Conservation (phyloP, 1,139 yeast genomes). For the Hyphopichia burtonii region DNA sequence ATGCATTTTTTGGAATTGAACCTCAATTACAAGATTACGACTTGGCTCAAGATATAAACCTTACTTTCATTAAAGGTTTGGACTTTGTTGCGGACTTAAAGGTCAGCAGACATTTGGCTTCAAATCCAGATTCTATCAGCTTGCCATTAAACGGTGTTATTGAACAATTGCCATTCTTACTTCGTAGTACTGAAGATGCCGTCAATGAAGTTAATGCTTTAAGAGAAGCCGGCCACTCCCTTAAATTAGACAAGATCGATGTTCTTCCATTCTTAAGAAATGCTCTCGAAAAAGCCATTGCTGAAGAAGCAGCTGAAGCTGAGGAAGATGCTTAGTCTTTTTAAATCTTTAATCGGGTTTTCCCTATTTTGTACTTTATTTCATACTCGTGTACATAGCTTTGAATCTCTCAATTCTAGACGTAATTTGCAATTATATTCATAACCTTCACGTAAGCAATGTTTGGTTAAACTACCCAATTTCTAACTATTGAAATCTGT, state of each 20-base stretch:
- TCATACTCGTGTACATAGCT: background rate
- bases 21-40: conserved; percentile 46
- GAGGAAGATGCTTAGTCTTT: background rate
- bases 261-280: conserved; percentile 39
- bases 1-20: conserved; percentile 75
- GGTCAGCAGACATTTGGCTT: conserved; percentile 32
- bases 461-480: too few relatives aligned
- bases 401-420: too few relatives aligned
- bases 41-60: conserved; percentile 51
- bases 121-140: conserved; percentile 17
- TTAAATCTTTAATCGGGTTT: too few relatives aligned
- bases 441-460: too few relatives aligned
- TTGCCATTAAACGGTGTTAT: conserved; percentile 39
- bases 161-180: conserved; percentile 46
- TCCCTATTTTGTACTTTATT: background rate
- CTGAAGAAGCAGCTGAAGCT: conserved; percentile 10
- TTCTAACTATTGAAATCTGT: too few relatives aligned
- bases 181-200: conserved; percentile 52
- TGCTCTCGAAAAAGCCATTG: conserved; percentile 26
- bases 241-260: conserved; percentile 38
- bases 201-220: conserved; percentile 48
- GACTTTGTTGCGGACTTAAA: conserved; percentile 67
- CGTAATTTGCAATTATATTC: too few relatives aligned
- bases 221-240: conserved; percentile 31
- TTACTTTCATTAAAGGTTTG: conserved; percentile 63